Base-by-base conservation (phyloP, 2,329 filamentous ascomycete species). In the Botrytis byssoidea region DNA sequence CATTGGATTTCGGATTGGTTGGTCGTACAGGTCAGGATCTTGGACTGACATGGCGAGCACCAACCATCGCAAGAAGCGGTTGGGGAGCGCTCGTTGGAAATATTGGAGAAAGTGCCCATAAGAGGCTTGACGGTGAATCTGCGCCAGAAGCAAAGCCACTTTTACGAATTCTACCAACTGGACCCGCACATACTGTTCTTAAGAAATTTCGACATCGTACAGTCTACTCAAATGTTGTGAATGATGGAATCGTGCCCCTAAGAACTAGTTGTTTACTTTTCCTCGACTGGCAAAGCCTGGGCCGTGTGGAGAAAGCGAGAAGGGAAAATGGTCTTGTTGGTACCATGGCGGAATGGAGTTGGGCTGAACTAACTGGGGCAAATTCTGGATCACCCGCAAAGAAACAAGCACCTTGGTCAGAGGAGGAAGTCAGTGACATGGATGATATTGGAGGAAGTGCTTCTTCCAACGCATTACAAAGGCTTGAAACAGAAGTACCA, bases 181-280 rank as follows among this genome's bases (percentile, higher is more conserved):
- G 95, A 0, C 95, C 95, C 25, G 96, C 95, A 10, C 95, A 98
- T 82, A 89, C 90, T 72, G 95, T 95, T 1, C 84, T 98, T 59
- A 91, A 92, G 80, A 94, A 93, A 83, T 98, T 98, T 82, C 87
- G 93, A 35, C 97, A 97, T 81, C 88, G 95, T 25, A 98, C 96
- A 0, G 87, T 98, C 1, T 98, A 98, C 82, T 97, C 95, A 2
- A 98, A 98, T 79, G 95, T 98, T 20, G 95, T 98, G 77, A 98
- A 98, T 80, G 95, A 98, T 83, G 95, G 95, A 4, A 98, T 99
- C 77, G 96, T 99, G 7, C 96, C 96, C 4, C 84, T 99, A 48
- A 90, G 96, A 35, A 99, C 96, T 7, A 98, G 95, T 76, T 99
- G 95, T 82, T 85, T 99, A n/a, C 84, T 99, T 9, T 99, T 99